Percentiles rank a stretch among this genome's conserved stretches.
These are phyloP conservation scores for Thermothelomyces thermophilus DNA, from an alignment of 2,329 filamentous ascomycete genomes.

Conservation along the genomic window DNA sequence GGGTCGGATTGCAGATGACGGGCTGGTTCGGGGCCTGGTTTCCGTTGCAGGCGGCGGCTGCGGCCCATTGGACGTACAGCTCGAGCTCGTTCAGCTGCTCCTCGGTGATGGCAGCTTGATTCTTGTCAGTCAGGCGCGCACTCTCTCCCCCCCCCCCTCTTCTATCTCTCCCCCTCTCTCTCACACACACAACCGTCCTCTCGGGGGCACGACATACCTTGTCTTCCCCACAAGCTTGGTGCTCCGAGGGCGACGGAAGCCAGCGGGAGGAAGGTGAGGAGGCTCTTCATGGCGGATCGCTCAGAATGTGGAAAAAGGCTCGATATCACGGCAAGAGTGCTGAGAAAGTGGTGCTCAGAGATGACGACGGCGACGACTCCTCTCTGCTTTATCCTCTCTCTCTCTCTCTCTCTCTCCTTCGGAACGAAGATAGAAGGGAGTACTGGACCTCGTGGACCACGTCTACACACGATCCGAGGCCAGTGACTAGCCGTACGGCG, in stretches of 20 bases:
- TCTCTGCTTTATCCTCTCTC: no score
- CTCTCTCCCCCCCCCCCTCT: no score
- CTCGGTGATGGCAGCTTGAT: slow-evolving; percentile 2
- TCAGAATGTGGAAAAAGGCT: not conserved
- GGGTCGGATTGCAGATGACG: slow-evolving; percentile 25
- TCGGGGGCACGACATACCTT: slow-evolving; percentile 1
- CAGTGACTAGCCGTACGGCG: not conserved
- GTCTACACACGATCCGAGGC: not conserved
- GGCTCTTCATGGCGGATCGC: slow-evolving; percentile 15
- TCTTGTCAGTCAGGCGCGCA: no score
- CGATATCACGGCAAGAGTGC: no score
- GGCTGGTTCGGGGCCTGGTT: slow-evolving; percentile 27
- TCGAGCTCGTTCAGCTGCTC: slow-evolving; percentile 6
- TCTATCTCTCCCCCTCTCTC: no score
- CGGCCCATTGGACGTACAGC: slow-evolving; percentile 34
- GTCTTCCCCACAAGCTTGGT: slow-evolving; percentile 9
- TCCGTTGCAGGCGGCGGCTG: slow-evolving; percentile 19
- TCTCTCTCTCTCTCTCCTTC: no score
- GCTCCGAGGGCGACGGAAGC: slow-evolving; percentile 16
- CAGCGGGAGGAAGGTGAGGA: slow-evolving; percentile 15
- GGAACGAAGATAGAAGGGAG: no score
- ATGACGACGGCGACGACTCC: no score
- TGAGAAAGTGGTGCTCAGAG: no score
- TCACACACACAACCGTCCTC: not conserved
- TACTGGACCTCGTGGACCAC: not conserved